Percentiles rank a stretch among this genome's conserved stretches.
Evolutionary conservation across 2,329 filamentous ascomycete genomes (phyloP).

Genomic region (Thielaviopsis ethacetica): DNA sequence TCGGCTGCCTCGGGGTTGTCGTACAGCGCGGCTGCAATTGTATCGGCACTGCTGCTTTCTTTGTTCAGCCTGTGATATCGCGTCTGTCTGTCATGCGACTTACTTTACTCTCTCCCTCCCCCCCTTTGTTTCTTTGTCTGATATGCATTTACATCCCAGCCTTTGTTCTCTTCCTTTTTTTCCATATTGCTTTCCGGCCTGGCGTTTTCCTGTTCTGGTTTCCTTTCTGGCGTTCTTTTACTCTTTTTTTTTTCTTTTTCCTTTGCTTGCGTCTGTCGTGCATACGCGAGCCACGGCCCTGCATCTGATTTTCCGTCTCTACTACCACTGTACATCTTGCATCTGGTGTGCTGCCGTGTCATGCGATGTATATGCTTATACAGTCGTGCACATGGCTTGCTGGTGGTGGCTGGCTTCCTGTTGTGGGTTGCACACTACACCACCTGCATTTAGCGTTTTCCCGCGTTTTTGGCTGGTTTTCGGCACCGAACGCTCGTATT

Average conservation of each 20-base stretch:
- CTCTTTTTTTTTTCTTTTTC: not conserved
- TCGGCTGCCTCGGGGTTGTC: not conserved
- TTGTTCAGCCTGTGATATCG: not conserved
- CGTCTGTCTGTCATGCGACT: not conserved
- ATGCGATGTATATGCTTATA: too few relatives aligned
- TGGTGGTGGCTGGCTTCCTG: too few relatives aligned
- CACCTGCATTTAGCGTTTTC: too few relatives aligned
- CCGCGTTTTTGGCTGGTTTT: too few relatives aligned
- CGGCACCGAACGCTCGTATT: too few relatives aligned
- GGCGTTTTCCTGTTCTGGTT: not conserved
- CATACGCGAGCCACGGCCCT: too few relatives aligned
- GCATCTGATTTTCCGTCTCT: too few relatives aligned
- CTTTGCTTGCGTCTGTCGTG: too few relatives aligned
- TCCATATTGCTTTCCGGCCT: not conserved
- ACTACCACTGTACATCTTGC: too few relatives aligned
- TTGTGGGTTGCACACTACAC: too few relatives aligned
- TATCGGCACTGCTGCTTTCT: not conserved
- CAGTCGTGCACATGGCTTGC: too few relatives aligned
- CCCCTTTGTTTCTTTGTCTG: not conserved
- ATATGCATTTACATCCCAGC: not conserved
- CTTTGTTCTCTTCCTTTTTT: not conserved
- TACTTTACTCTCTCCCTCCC: not conserved
- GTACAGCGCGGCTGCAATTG: not conserved
- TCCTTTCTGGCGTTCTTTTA: not conserved
- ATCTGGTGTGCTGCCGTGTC: too few relatives aligned